Conservation (phyloP, 2,329 filamentous ascomycete genomes). For the Fusarium paranaense region DNA sequence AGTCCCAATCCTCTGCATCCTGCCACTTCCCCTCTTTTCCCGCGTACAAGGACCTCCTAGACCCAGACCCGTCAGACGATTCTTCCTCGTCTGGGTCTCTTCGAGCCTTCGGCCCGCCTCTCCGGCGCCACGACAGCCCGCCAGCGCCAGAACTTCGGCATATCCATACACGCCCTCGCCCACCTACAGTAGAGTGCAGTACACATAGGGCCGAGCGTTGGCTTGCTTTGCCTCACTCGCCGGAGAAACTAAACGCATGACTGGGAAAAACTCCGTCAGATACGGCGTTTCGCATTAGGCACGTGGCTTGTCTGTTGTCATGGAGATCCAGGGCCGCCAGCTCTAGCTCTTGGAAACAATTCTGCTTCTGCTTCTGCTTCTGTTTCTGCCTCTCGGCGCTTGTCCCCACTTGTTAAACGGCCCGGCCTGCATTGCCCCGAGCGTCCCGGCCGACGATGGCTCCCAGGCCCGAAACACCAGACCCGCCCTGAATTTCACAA, state of each 20-base stretch:
- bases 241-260: conserved; percentile 23
- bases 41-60: conserved; percentile 23
- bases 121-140: conserved; percentile 47
- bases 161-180: not conserved
- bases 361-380: conserved; percentile 1
- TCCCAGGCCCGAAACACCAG: conserved; percentile 32
- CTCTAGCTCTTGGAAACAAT: not conserved
- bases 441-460: conserved; percentile 24
- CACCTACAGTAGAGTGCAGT: not conserved
- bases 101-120: conserved; percentile 50
- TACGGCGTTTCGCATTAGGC: conserved; percentile 22
- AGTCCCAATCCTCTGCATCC: not conserved
- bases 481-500: not conserved
- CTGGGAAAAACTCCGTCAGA: conserved; percentile 3
- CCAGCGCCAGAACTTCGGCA: conserved; percentile 44
- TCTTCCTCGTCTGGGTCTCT: conserved; percentile 35
- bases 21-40: conserved; percentile 26
- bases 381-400: not conserved
- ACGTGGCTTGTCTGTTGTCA: conserved; percentile 27
- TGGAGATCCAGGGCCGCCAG: conserved; percentile 19
- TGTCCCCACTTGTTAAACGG: conserved; percentile 26
- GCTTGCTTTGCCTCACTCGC: conserved; percentile 10
- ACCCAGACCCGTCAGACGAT: conserved; percentile 40
- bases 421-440: conserved; percentile 31
- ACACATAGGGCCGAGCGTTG: not conserved